Conservation (phyloP, 179 eudicot species). For the Carnegiea gigantea region DNA sequence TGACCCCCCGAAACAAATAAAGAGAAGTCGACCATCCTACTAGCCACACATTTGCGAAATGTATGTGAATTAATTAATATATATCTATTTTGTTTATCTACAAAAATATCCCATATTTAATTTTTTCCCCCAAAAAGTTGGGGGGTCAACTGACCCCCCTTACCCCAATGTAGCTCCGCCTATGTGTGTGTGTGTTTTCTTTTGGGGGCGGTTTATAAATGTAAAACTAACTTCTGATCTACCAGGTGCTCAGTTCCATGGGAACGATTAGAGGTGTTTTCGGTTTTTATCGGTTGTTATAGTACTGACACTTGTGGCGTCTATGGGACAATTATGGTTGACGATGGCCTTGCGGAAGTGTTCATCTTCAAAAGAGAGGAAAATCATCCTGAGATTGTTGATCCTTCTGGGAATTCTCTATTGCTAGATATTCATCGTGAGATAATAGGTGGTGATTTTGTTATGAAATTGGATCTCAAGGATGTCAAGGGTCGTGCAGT, state of each 20-base stretch:
- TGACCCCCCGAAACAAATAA: no score
- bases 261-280: background rate
- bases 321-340: background rate
- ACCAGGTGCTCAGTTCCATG: background rate
- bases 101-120: no score
- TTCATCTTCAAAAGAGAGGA: background rate
- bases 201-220: no score
- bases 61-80: no score
- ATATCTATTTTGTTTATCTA: no score
- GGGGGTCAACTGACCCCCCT: no score
- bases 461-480: background rate
- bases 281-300: background rate
- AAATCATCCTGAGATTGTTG: background rate
- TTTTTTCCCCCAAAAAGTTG: no score
- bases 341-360: background rate
- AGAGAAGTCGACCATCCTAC: no score
- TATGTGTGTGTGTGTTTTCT: no score
- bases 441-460: background rate
- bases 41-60: no score
- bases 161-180: no score
- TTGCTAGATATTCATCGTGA: background rate
- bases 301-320: background rate
- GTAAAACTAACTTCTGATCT: background rate
- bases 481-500: background rate
- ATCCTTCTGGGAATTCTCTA: background rate